phyloP scores from a whole-genome alignment of 768 basidiomycete species.

The Suillus subalutaceus region DNA sequence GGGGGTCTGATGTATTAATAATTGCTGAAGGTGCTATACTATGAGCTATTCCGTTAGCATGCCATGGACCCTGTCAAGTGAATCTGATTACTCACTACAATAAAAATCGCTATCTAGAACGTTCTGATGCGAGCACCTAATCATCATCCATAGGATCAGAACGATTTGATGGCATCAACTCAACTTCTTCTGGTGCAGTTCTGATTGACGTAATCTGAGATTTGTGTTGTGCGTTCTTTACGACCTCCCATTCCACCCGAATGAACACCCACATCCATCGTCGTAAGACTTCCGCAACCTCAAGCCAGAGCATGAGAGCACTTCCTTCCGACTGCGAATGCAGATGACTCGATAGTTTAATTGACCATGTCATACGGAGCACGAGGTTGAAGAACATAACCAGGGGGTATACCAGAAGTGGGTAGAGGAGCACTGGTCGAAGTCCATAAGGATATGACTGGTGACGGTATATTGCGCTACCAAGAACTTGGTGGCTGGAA shows the following conservation, averaged over 20 bases:
- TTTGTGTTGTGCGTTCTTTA: conserved; percentile 51
- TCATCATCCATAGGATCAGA: conserved; percentile 24
- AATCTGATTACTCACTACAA: conserved; percentile 20
- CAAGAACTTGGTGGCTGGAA: conserved; percentile 9
- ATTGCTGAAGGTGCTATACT: conserved; percentile 4
- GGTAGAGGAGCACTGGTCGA: conserved; percentile 74
- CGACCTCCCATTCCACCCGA: conserved; percentile 94
- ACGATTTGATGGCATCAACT: conserved; percentile 17
- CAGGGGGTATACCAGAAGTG: conserved; percentile 83
- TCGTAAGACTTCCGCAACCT: conserved; percentile 85
- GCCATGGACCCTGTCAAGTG: conserved; percentile 1
- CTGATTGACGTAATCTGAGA: conserved; percentile 10
- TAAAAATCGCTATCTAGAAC: not conserved
- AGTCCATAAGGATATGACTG: conserved; percentile 67
- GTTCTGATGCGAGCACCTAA: conserved; percentile 11
- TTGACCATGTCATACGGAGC: conserved; percentile 90
- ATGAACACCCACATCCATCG: conserved; percentile 99
- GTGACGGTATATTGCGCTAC: conserved; percentile 21
- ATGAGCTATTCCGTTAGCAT: not conserved
- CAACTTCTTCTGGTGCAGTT: conserved; percentile 15
- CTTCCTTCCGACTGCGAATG: conserved; percentile 80
- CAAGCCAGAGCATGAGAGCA: conserved; percentile 84
- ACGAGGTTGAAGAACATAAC: conserved; percentile 82
- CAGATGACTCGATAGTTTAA: conserved; percentile 87
- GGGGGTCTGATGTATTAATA: not conserved